Base-by-base conservation (phyloP, 208 protist genomes). In the Plasmodiophora brassicae region DNA sequence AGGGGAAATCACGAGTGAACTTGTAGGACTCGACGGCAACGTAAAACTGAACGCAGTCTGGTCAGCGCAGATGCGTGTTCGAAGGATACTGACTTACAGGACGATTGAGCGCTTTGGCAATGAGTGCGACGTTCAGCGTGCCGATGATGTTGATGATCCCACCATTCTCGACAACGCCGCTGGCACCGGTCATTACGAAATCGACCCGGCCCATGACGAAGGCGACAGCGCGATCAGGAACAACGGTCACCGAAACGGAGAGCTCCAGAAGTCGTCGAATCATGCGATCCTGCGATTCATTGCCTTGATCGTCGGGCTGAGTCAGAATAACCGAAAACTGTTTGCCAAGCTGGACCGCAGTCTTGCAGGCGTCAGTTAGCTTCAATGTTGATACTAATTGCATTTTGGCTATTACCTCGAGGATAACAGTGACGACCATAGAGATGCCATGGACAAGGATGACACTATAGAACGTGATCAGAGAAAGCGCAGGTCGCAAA, bases 131-230 rank as follows among this genome's bases (percentile, higher is more conserved):
- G 10, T 78, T n/a, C 32, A 44, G 41, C 14, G 65, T 78, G 10
- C 65, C 65, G n/a, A 78, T 78, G 14, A 78, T 38, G 41, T 78
- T 78, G 65, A 78, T 78, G 5, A 78, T 38, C 10, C 65, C 65
- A 32, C 65, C 65, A 32, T 78, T 78, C 65, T 78, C 65, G 5
- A 78, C 65, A 32, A 78, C n/a, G 5, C 32, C 5, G 5, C 32
- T 32, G 65, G n/a, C 32, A n/a, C 65, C 65, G 65, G 65, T 78
- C 65, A 78, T 14, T 5, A 78, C 65, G 14, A 78, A 38, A 32
- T 78, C 65, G n/a, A 78, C n/a, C 10, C 65, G 65, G 41, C 41
- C 65, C 65, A 78, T 78, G n/a, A 78, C 65, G 65, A 78, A 78
- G 20, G 65, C 65, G 65, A 78, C 65, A 32, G 65, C 65, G 14